Evolutionary conservation across 192 early-diverging fungal species (phyloP).

Genomic region (Coemansia sp.): DNA sequence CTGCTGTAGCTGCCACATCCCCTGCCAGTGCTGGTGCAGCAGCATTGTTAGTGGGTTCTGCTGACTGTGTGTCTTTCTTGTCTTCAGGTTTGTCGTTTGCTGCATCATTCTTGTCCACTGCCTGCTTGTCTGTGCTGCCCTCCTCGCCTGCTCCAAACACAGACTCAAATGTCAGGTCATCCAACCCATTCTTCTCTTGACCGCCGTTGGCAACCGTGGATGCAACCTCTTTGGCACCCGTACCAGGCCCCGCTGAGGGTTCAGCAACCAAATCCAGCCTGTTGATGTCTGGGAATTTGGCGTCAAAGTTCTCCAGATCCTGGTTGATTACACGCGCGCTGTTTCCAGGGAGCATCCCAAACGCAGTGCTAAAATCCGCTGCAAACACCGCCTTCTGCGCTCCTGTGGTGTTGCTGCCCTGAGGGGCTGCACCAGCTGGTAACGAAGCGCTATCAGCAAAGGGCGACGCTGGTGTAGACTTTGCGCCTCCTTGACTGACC

Average conservation of each 20-base stretch:
- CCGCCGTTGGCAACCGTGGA: not conserved
- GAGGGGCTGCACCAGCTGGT: not conserved
- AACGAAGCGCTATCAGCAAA: conserved; percentile 1
- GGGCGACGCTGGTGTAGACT: conserved; percentile 38
- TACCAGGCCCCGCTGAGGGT: conserved; percentile 5
- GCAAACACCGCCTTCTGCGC: conserved; percentile 21
- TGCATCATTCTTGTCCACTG: not conserved
- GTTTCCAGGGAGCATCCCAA: conserved; percentile 28
- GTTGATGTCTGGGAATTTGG: conserved; percentile 49
- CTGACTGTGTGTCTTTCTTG: conserved; percentile 5
- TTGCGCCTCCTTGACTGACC: conserved; percentile 7
- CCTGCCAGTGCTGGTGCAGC: not conserved
- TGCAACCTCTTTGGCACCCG: conserved; percentile 5
- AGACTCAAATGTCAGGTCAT: conserved; percentile 51
- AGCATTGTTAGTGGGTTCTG: not conserved
- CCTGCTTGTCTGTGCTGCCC: not conserved
- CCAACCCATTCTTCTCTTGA: conserved; percentile 3
- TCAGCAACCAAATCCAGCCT: conserved; percentile 25
- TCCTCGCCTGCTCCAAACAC: conserved; percentile 41
- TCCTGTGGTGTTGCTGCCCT: not conserved
- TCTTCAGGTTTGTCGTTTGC: not conserved
- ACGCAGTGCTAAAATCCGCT: conserved; percentile 48
- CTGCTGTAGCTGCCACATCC: not conserved
- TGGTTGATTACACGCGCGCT: conserved; percentile 32
- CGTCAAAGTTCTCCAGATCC: conserved; percentile 49